Evolutionary conservation across 495 filamentous ascomycete species (phyloP).

Genomic region (Pseudevernia furfuracea): DNA sequence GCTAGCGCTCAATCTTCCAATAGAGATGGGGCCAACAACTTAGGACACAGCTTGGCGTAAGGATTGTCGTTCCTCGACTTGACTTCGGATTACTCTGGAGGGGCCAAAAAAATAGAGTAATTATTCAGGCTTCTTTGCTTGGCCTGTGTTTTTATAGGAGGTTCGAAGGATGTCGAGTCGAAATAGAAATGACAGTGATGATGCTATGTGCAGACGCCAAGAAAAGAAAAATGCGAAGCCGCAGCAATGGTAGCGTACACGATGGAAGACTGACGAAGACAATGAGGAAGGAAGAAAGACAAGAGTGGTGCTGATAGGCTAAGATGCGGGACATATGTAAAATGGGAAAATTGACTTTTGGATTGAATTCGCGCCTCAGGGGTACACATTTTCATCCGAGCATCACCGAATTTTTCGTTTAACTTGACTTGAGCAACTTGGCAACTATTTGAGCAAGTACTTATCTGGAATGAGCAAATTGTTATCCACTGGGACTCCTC

Average conservation of each 20-base stretch:
- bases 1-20: not conserved
- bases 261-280: not conserved
- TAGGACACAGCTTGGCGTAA: not conserved
- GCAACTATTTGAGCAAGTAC: too few species aligned
- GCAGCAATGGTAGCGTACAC: not conserved
- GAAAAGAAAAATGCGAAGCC: not conserved
- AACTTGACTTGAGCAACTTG: too few species aligned
- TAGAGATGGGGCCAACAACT: not conserved
- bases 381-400: not conserved
- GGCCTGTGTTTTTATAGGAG: not conserved
- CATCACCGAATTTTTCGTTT: too few species aligned
- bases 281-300: not conserved
- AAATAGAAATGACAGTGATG: not conserved
- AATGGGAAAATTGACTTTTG: not conserved
- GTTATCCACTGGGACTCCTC: too few species aligned
- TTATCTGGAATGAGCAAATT: too few species aligned
- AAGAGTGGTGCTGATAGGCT: not conserved
- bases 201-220: not conserved
- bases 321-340: not conserved
- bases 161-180: not conserved
- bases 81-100: not conserved
- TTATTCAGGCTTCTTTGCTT: not conserved
- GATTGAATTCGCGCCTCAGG: not conserved
- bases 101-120: not conserved
- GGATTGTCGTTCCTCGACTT: not conserved